A percentile compares a stretch with the other conserved stretches of the same genome.
Evolutionary conservation across 2,329 filamentous ascomycete genomes (phyloP).

Genomic region (Hymenoscyphus fructigenus): DNA sequence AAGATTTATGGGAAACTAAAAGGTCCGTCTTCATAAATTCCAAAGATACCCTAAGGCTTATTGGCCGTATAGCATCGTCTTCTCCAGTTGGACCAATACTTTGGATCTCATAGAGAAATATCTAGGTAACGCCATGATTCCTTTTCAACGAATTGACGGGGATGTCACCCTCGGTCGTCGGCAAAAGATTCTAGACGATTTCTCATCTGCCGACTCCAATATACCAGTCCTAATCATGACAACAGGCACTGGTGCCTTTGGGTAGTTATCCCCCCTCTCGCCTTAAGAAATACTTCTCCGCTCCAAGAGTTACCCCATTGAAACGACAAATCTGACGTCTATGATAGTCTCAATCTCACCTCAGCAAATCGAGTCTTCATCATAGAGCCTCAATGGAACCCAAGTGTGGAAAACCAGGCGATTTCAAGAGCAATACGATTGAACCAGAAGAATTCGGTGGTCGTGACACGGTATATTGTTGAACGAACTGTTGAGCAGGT

Average conservation of each 20-base stretch:
- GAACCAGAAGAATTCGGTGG: slow-evolving; percentile 29
- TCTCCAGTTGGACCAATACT: slow-evolving; percentile 23
- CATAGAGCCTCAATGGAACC: slow-evolving; percentile 37
- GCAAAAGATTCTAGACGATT: neutral
- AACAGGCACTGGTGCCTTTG: slow-evolving; percentile 22
- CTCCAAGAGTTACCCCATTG: neutral
- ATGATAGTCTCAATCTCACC: slow-evolving; percentile 22
- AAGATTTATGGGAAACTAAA: neutral
- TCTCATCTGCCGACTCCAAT: slow-evolving; percentile 14
- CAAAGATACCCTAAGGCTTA: slow-evolving; percentile 37
- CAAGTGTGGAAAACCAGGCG: slow-evolving; percentile 33
- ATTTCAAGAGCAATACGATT: slow-evolving; percentile 29
- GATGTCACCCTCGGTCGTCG: neutral
- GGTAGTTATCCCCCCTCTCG: slow-evolving; percentile 11
- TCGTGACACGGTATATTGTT: slow-evolving; percentile 34
- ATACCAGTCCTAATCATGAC: slow-evolving; percentile 46
- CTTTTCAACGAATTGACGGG: neutral
- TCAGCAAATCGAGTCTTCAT: slow-evolving; percentile 32
- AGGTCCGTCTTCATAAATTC: neutral
- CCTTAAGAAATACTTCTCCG: too few species aligned
- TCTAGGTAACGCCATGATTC: slow-evolving; percentile 23
- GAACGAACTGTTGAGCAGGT: slow-evolving; percentile 31
- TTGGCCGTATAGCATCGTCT: slow-evolving; percentile 38
- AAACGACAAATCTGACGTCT: neutral
- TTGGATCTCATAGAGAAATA: slow-evolving; percentile 36